Conservation (phyloP, 805 yeast species). For the Nakazawaea ambrosiae region DNA sequence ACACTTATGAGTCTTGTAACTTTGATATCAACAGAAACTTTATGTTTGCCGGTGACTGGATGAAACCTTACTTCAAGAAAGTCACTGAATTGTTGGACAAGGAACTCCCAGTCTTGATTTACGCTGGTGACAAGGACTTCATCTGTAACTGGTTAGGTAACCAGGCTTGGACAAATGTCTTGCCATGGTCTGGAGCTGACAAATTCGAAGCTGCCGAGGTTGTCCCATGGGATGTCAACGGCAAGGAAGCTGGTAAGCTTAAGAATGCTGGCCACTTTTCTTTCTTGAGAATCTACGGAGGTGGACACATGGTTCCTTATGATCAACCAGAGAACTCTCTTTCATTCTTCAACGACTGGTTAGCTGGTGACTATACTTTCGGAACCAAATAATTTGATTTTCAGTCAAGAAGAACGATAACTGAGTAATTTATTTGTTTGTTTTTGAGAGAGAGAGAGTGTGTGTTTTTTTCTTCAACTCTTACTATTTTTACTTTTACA, state of each 20-base stretch:
- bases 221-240: slow-evolving; percentile 20
- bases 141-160: slow-evolving; percentile 93
- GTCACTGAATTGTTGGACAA: slow-evolving; percentile 55
- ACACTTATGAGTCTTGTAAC: slow-evolving; percentile 44
- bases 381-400: slow-evolving; percentile 10
- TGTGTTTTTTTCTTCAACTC: too few relatives aligned
- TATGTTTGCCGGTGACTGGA: slow-evolving; percentile 55
- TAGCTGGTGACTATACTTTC: slow-evolving; percentile 44
- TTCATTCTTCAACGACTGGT: slow-evolving; percentile 71
- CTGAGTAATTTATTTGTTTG: too few relatives aligned
- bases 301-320: slow-evolving; percentile 91
- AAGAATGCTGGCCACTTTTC: slow-evolving; percentile 68
- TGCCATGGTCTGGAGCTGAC: slow-evolving; percentile 56
- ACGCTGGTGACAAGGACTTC: slow-evolving; percentile 93
- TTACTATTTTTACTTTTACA: background rate
- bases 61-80: slow-evolving; percentile 54
- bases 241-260: slow-evolving; percentile 57
- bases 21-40: slow-evolving; percentile 44
- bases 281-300: slow-evolving; percentile 69
- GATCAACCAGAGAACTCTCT: slow-evolving; percentile 75
- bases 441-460: too few relatives aligned
- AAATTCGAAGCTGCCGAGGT: slow-evolving; percentile 31
- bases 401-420: background rate
- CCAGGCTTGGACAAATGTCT: slow-evolving; percentile 68
- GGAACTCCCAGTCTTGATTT: slow-evolving; percentile 73